Percentiles rank a stretch among this genome's conserved stretches.
Evolutionary conservation across 441 rosid species (phyloP).

Genomic region (Dalechampia spathulata): DNA sequence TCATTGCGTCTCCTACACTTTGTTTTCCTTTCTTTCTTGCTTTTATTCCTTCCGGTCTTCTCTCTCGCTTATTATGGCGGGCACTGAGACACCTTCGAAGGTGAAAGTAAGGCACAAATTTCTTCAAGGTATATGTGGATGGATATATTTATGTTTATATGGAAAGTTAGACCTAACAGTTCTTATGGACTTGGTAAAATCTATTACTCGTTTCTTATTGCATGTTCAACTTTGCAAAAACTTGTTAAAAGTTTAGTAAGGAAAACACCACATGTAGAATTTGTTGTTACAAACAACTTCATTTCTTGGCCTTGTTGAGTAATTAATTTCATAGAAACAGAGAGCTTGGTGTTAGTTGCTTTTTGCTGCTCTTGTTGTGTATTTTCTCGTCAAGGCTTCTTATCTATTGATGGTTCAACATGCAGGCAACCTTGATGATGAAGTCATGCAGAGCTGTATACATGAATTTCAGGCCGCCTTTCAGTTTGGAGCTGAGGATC

Average conservation of each 20-base stretch:
- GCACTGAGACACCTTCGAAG: constrained; percentile 25
- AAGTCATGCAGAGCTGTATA: neutral
- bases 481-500: constrained; percentile 7
- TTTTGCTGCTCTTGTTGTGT: too few relatives aligned
- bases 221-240: too few relatives aligned
- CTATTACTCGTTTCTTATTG: too few relatives aligned
- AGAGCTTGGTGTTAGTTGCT: too few relatives aligned
- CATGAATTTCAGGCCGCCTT: constrained; percentile 11
- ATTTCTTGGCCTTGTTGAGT: too few relatives aligned
- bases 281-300: too few relatives aligned
- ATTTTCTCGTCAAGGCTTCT: neutral
- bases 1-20: neutral
- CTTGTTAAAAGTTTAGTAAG: too few relatives aligned
- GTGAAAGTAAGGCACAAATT: constrained; percentile 28
- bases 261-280: too few relatives aligned
- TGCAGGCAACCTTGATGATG: constrained; percentile 5
- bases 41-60: neutral
- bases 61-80: constrained; percentile 19
- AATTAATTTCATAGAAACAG: too few relatives aligned
- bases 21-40: constrained; percentile 10
- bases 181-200: neutral
- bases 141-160: neutral
- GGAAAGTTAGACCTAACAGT: neutral
- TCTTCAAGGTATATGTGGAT: constrained; percentile 33
- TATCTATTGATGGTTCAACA: neutral